phyloP scores from a whole-genome alignment of 225 moss, liverwort and hornwort genomes.

The Pseudisothecium myosuroides region DNA sequence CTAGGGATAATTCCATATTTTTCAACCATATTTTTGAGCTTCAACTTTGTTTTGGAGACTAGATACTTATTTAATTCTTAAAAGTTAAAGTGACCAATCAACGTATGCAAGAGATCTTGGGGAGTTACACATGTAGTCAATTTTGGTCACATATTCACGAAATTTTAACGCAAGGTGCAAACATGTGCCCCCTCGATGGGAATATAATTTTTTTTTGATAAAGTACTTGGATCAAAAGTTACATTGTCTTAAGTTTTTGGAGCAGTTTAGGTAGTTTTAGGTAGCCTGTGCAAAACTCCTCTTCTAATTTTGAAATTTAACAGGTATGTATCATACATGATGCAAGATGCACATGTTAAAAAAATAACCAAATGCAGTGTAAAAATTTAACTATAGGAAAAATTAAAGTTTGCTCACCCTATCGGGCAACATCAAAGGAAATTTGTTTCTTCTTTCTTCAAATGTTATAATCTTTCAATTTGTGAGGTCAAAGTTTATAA shows the following conservation, averaged over 20 bases:
- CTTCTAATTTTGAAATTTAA: not conserved
- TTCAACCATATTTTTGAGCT: not conserved
- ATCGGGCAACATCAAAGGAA: rapidly evolving
- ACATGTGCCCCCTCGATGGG: rapidly evolving
- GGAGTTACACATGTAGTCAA: too few relatives aligned
- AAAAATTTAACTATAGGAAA: not conserved
- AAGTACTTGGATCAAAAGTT: rapidly evolving
- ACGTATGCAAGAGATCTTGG: rapidly evolving
- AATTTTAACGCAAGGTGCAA: not conserved
- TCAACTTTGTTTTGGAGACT: not conserved
- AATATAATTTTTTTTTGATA: not conserved
- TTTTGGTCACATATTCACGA: rapidly evolving
- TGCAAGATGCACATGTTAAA: too few relatives aligned
- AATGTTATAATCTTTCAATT: not conserved
- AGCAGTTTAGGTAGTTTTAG: rapidly evolving
- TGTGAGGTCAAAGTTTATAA: rapidly evolving
- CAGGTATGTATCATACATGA: rapidly evolving
- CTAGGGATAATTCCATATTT: not conserved
- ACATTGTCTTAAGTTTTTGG: rapidly evolving
- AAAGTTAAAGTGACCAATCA: rapidly evolving
- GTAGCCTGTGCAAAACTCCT: rapidly evolving
- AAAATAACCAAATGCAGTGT: not conserved
- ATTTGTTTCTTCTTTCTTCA: not conserved
- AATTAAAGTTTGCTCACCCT: not conserved
- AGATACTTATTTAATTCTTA: rapidly evolving